Evolutionary conservation across 495 filamentous ascomycete genomes (phyloP).

Genomic region (Podospora bellae-mahoneyi): DNA sequence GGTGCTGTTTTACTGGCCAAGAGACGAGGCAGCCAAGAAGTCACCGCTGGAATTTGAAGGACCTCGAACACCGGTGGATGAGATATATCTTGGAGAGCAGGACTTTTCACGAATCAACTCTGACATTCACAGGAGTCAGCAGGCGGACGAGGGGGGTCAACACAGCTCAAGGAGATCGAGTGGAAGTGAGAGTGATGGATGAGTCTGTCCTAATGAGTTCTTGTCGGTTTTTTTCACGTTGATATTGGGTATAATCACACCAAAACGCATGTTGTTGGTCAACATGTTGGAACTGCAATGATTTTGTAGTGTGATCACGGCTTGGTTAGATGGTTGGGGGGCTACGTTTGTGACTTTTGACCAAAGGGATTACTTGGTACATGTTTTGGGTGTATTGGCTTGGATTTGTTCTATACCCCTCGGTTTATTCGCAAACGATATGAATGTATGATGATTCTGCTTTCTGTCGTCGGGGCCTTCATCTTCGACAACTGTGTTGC

Average conservation of each 20-base stretch:
- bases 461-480: background rate
- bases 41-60: conserved; percentile 25
- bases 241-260: background rate
- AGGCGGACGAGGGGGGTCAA: background rate
- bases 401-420: background rate
- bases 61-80: conserved; percentile 21
- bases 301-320: background rate
- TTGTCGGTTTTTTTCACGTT: background rate
- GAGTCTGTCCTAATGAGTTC: background rate
- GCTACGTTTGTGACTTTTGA: background rate
- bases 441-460: background rate
- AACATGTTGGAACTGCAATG: background rate
- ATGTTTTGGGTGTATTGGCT: background rate
- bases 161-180: background rate
- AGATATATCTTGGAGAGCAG: conserved; percentile 17
- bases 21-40: conserved; percentile 35
- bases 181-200: background rate
- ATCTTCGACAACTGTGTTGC: background rate
- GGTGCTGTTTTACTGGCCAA: conserved; percentile 43
- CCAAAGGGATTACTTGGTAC: background rate
- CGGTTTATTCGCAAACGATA: background rate
- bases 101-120: conserved; percentile 18
- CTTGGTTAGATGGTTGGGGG: background rate
- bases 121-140: background rate
- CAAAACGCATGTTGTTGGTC: background rate